Conservation (phyloP, 208 protist species). For the Leishmania tarentolae region DNA sequence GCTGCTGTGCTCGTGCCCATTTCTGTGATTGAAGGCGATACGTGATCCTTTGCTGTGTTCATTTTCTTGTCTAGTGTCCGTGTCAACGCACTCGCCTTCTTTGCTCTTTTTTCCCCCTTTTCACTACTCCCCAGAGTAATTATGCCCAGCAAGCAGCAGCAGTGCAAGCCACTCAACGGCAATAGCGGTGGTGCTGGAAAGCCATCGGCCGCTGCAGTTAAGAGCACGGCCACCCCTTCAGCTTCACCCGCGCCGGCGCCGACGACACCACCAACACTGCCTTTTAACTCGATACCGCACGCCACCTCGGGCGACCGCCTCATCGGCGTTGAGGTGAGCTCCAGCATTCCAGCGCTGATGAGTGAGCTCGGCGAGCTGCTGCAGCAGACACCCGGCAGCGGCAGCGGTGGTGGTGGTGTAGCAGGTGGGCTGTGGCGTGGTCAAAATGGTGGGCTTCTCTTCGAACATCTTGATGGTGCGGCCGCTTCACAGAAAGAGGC, state of each 20-base stretch:
- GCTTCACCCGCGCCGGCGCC: background rate
- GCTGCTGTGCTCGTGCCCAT: background rate
- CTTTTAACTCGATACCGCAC: constrained; percentile 33
- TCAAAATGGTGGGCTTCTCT: constrained; percentile 36
- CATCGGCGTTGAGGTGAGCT: constrained; percentile 30
- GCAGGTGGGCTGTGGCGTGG: constrained; percentile 22
- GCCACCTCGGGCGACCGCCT: constrained; percentile 30
- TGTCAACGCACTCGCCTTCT: background rate
- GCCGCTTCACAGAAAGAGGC: constrained; percentile 4
- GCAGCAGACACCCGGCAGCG: constrained; percentile 28
- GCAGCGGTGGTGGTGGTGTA: constrained; percentile 4
- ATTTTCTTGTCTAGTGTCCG: background rate
- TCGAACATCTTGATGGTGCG: constrained; percentile 23
- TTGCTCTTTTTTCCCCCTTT: background rate
- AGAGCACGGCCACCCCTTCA: background rate
- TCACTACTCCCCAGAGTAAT: background rate
- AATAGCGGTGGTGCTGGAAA: constrained; percentile 8
- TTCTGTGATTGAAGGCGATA: background rate
- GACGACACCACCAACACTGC: constrained; percentile 5
- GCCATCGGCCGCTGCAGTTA: background rate
- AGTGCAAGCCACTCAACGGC: constrained; percentile 9
- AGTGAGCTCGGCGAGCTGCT: constrained; percentile 35
- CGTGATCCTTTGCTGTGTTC: background rate
- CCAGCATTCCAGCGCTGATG: constrained; percentile 34
- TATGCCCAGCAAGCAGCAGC: constrained; percentile 26